Evolutionary conservation across 768 basidiomycete species (phyloP), one percentile per base, ranked within the genome.

Genomic region (Lactarius quietus): DNA sequence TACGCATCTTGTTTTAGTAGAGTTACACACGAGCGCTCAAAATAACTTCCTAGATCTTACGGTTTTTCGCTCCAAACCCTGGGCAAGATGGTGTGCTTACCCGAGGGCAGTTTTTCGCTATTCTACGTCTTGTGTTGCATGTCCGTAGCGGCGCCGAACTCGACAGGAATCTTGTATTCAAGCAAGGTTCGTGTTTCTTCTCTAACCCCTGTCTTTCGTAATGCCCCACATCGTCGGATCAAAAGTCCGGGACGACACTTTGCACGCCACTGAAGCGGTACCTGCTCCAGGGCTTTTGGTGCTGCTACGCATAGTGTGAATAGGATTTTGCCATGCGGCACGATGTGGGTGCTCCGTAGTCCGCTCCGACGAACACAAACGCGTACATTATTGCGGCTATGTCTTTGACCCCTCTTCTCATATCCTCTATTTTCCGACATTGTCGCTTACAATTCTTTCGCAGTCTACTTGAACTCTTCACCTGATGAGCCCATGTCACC

Each of bases 71-170:
- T 43, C 86, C 89, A 2, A 78, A 76, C 61, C 76, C 89, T 56
- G 78, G 76, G 0, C 80, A 77, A 12, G 76, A 77, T 9, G 87
- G 89, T 69, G 75, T 77, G 3, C 77, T 93, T 38, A 79, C 80
- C 12, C 86, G 86, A 1, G 86, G 87, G 18, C 87, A 93, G 70
- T 90, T 92, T 72, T 92, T 92, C 70, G 90, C 90, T 9, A 86
- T 82, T 0, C 76, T 91, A 28, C 77, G 91, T 45, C 83, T 93
- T 3, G 82, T 88, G 1, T 73, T 83, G 8, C 90, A 92, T 39
- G 80, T 84, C 70, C 78, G 76, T 17, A 71, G 70, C n/a, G 89
- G 89, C 14, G 84, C 82, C 63, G 80, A 83, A 9, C 74, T 89
- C 2, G 89, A 92, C 64, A 77, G 85, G 52, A 78, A 78, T 8